phyloP scores from a whole-genome alignment of 1,284 basidiomycete genomes.

The Anthracocystis walkeri region DNA sequence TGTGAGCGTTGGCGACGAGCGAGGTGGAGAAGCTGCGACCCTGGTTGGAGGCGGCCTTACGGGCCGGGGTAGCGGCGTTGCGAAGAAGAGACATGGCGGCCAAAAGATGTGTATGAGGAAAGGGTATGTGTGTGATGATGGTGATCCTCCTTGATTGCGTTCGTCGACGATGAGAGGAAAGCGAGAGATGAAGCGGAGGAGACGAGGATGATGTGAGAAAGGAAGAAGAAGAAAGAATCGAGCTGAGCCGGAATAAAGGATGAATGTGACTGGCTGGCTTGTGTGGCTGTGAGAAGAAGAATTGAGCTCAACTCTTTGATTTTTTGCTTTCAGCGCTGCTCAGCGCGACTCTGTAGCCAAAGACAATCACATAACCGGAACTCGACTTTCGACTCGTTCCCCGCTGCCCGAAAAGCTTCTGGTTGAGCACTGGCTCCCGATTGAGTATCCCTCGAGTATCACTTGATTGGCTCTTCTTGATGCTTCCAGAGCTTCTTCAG shows the following conservation, averaged over 20 bases:
- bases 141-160: conserved; percentile 19
- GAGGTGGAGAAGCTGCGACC: conserved; percentile 57
- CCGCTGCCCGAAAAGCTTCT: too few relatives aligned
- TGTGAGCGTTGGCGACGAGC: conserved; percentile 72
- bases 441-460: too few relatives aligned
- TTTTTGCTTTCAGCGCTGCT: too few relatives aligned
- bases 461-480: too few relatives aligned
- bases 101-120: not conserved
- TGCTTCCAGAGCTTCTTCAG: too few relatives aligned
- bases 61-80: conserved; percentile 48
- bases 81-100: conserved; percentile 60
- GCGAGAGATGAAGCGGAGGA: conserved; percentile 6
- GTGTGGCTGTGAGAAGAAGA: too few relatives aligned
- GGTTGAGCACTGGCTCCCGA: too few relatives aligned
- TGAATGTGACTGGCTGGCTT: not conserved
- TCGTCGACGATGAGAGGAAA: conserved; percentile 10
- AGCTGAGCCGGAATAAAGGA: conserved; percentile 3
- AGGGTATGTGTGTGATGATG: conserved; percentile 4
- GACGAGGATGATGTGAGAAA: conserved; percentile 15
- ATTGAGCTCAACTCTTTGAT: too few relatives aligned
- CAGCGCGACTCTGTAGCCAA: too few relatives aligned
- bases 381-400: too few relatives aligned
- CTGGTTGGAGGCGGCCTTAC: conserved; percentile 52
- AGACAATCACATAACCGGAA: too few relatives aligned
- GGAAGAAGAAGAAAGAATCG: conserved; percentile 10